These are phyloP conservation scores for Phytopythium montanum DNA, from an alignment of 352 stramenopile species.

Conservation along the genomic window DNA sequence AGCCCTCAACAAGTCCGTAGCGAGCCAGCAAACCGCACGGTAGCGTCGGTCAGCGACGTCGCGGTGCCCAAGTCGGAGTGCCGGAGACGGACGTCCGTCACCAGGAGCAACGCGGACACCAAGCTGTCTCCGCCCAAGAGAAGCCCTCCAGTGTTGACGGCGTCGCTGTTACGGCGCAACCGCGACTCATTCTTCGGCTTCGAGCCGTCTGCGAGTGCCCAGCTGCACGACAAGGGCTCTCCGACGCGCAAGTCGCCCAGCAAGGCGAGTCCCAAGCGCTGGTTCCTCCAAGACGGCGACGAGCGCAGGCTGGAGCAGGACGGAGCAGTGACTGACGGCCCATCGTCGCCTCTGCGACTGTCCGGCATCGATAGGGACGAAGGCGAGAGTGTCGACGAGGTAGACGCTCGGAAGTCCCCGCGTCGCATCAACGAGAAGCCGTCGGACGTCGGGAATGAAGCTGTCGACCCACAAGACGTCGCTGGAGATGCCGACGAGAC, in stretches of 20 bases:
- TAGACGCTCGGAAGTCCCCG: background rate
- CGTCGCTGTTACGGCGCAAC: background rate
- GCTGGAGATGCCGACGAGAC: background rate
- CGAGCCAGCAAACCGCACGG: background rate
- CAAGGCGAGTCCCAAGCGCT: constrained; percentile 3
- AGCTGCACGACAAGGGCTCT: constrained; percentile 1
- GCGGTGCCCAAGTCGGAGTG: constrained; percentile 1
- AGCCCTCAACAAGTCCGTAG: too few relatives aligned
- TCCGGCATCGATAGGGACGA: background rate
- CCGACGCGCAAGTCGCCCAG: constrained; percentile 1
- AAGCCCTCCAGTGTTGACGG: background rate
- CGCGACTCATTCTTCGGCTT: background rate
- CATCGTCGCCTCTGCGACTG: background rate
- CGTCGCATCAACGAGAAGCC: background rate
- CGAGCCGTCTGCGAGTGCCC: background rate
- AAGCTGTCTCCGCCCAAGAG: background rate
- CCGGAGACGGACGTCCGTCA: constrained; percentile 3
- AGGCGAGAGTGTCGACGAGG: background rate
- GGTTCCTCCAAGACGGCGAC: background rate
- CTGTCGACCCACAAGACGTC: background rate
- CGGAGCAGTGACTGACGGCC: background rate
- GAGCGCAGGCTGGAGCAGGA: background rate
- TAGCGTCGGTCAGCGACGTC: background rate
- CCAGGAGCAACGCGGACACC: constrained; percentile 1
- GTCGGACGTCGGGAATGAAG: background rate